A percentile compares a stretch with the other conserved stretches of the same genome.
phyloP scores from a whole-genome alignment of 2,329 filamentous ascomycete species.

The Albifimbria verrucaria region DNA sequence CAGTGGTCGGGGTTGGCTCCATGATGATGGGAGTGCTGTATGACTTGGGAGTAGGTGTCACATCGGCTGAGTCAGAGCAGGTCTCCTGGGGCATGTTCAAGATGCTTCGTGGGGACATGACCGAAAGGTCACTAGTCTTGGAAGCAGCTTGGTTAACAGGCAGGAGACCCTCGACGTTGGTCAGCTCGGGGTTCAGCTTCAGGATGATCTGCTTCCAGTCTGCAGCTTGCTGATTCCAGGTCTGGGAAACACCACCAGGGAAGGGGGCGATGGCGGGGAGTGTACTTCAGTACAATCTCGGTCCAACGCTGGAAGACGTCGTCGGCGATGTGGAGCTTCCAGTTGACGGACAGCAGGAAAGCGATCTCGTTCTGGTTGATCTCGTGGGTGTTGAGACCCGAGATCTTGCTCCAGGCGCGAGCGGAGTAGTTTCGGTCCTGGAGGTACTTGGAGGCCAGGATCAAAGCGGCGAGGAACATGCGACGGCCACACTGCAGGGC shows the following conservation, averaged over 20 bases:
- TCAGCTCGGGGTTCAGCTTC: conserved; percentile 52
- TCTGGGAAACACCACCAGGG: conserved; percentile 45
- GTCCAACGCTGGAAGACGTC: conserved; percentile 89
- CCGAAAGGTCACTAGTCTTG: conserved; percentile 31
- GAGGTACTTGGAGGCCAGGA: conserved; percentile 94
- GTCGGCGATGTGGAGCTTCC: conserved; percentile 92
- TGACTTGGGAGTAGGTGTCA: conserved; percentile 37
- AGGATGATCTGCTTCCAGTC: conserved; percentile 60
- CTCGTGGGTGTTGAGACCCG: conserved; percentile 85
- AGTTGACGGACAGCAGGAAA: conserved; percentile 85
- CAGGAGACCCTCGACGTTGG: conserved; percentile 55
- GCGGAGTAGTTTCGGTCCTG: conserved; percentile 98
- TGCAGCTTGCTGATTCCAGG: conserved; percentile 37
- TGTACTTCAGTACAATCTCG: conserved; percentile 83
- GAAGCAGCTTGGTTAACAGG: conserved; percentile 26
- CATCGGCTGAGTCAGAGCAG: conserved; percentile 34
- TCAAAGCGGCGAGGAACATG: conserved; percentile 94
- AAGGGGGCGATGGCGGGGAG: conserved; percentile 64
- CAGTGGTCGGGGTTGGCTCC: conserved; percentile 43
- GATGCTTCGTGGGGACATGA: conserved; percentile 39
- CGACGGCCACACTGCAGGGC: conserved; percentile 92
- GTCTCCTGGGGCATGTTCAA: conserved; percentile 40
- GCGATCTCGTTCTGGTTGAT: conserved; percentile 97
- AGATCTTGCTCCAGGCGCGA: conserved; percentile 98
- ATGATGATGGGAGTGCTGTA: conserved; percentile 41